Evolutionary conservation across 805 yeast genomes (phyloP), one percentile per base, ranked within the genome.

Genomic region (Monosporozyma siamensis): DNA sequence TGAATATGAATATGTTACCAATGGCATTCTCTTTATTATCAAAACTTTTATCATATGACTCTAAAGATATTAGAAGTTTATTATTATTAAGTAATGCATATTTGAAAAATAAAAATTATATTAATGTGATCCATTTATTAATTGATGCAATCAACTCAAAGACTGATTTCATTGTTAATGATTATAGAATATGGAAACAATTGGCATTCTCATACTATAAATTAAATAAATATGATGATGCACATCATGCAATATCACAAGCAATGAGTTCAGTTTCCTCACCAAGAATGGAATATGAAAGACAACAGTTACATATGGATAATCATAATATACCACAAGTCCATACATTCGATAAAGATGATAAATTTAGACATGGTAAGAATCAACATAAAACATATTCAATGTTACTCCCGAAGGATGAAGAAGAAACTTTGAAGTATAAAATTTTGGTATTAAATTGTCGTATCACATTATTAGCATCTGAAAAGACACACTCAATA

Each of bases 141-240:
- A 43, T 46, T 5, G 46, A 47, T 20, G 50, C 54, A 9, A 41
- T 50, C 6, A 48, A 48, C 25, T 45, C 51, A n/a, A 46, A 34
- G 27, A 42, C 44, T 14, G 24, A 45, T 6, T 21, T n/a, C 4
- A 43, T 48, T 17, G 35, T 46, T 22, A 41, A 42, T 17, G 50
- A 49, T 39, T 26, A 38, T 15, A 42, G 46, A 21, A 41, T 56
- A 18, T 55, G 61, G 59, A 48, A 48, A 14, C 47, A 49, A 26
- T 43, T 56, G 15, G 53, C 61, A 8, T 21, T 49, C 14, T 46
- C 55, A 15, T 54, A 55, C 30, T 54, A 51, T 40, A 44, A 44
- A 37, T 40, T 56, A 40, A 46, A 47, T 21, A 43, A 46, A 24
- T 55, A 48, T 32, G 56, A 51, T 26, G 55, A 52, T 38, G 51